Conservation (phyloP, 192 early-diverging fungal species). For the Spinellus fusiger region DNA sequence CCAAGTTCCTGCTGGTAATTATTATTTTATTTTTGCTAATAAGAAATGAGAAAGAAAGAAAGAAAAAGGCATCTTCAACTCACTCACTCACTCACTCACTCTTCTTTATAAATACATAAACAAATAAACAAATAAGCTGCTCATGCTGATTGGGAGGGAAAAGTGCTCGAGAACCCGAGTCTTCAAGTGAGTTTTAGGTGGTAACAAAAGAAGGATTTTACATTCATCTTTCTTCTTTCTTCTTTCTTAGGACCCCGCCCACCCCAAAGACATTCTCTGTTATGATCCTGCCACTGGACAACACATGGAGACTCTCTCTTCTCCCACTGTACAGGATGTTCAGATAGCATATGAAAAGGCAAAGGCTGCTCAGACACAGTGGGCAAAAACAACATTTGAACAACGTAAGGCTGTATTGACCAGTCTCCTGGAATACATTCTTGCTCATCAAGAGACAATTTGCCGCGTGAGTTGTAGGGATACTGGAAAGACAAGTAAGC, state of each 20-base stretch:
- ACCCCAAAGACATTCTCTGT: constrained; percentile 61
- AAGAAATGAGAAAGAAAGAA: neutral
- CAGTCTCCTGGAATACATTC: constrained; percentile 63
- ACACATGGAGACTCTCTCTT: constrained; percentile 54
- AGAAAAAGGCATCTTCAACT: neutral
- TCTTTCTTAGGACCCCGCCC: constrained; percentile 31
- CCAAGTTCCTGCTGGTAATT: neutral
- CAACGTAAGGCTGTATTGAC: constrained; percentile 65
- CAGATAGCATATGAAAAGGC: constrained; percentile 48
- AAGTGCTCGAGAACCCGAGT: constrained; percentile 38
- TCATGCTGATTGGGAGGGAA: constrained; percentile 44
- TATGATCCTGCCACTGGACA: constrained; percentile 84
- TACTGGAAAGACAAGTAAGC: constrained; percentile 72
- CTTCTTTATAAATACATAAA: neutral
- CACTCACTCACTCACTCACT: too few species aligned
- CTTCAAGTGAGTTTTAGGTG: constrained; percentile 38
- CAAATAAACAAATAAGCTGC: constrained; percentile 30
- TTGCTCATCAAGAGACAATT: constrained; percentile 70
- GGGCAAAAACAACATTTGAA: constrained; percentile 66
- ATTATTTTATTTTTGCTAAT: neutral
- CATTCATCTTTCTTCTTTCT: neutral
- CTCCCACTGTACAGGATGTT: constrained; percentile 54
- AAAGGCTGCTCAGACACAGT: constrained; percentile 57
- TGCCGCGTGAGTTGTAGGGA: constrained; percentile 66
- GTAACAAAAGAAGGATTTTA: neutral